Conservation (phyloP, 2,329 filamentous ascomycete species). For the Thielaviopsis populi region DNA sequence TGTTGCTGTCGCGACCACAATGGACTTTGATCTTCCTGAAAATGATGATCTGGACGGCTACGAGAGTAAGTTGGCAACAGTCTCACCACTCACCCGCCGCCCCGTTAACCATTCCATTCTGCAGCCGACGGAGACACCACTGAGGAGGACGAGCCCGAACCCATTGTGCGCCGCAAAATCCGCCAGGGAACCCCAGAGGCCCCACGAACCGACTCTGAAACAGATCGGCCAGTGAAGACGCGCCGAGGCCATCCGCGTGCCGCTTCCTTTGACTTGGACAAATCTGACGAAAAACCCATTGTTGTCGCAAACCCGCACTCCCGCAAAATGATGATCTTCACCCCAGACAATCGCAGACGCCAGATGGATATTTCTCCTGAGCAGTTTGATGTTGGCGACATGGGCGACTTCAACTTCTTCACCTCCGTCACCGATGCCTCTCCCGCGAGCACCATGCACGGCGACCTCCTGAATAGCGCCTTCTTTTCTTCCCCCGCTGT, state of each 20-base stretch:
- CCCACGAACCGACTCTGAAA: slow-evolving; percentile 37
- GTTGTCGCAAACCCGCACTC: slow-evolving; percentile 42
- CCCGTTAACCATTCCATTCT: slow-evolving; percentile 3
- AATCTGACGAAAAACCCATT: slow-evolving; percentile 40
- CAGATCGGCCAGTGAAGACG: slow-evolving; percentile 14
- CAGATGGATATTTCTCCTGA: slow-evolving; percentile 40
- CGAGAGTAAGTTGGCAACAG: slow-evolving; percentile 31
- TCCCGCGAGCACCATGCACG: slow-evolving; percentile 64
- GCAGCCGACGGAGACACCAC: slow-evolving; percentile 47
- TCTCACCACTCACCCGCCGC: slow-evolving; percentile 10
- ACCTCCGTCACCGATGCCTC: slow-evolving; percentile 26
- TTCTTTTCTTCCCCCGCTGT: neutral
- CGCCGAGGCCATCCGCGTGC: slow-evolving; percentile 37
- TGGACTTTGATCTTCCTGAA: slow-evolving; percentile 25
- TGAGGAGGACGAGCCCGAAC: slow-evolving; percentile 42
- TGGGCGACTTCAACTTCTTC: slow-evolving; percentile 26
- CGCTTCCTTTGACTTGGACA: slow-evolving; percentile 40
- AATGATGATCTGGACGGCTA: slow-evolving; percentile 39
- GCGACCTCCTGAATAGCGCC: slow-evolving; percentile 41
- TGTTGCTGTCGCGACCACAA: neutral
- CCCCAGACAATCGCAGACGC: slow-evolving; percentile 32
- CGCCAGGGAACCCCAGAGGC: slow-evolving; percentile 28
- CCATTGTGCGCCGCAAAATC: slow-evolving; percentile 33
- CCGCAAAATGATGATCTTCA: slow-evolving; percentile 50
- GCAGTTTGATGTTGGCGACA: slow-evolving; percentile 37